These are phyloP conservation scores for Gypsophila paniculata DNA, from an alignment of 179 eudicot species.

Conservation along the genomic window DNA sequence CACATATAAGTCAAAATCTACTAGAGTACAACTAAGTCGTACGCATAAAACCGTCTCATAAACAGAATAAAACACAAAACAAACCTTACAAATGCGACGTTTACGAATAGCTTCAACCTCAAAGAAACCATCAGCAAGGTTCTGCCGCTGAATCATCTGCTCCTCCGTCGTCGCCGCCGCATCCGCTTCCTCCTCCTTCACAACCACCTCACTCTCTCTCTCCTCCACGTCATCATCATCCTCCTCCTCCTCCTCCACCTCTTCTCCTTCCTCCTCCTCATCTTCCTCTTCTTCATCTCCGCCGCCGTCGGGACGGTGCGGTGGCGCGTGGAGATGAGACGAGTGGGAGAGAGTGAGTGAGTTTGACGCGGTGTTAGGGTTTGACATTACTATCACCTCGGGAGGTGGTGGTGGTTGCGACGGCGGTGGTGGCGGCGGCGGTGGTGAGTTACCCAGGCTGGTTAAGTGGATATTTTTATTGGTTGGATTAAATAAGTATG, in stretches of 20 bases:
- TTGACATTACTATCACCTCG: conserved; percentile 22
- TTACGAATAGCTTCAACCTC: conserved; percentile 73
- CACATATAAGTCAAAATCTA: too few relatives aligned
- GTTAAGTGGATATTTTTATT: too few relatives aligned
- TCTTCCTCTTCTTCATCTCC: conserved; percentile 13
- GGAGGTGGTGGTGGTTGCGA: neutral
- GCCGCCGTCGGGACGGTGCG: neutral
- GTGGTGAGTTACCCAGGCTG: too few relatives aligned
- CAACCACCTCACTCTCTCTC: conserved; percentile 21
- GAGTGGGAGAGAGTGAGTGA: conserved; percentile 18
- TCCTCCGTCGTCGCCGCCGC: conserved; percentile 18
- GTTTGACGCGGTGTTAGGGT: conserved; percentile 24
- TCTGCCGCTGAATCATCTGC: conserved; percentile 31
- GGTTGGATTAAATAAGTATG: too few relatives aligned
- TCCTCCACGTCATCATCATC: conserved; percentile 24
- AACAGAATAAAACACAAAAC: too few relatives aligned
- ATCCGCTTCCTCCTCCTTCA: conserved; percentile 12
- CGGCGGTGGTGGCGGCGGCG: neutral
- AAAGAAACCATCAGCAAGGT: conserved; percentile 77
- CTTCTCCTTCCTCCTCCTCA: conserved; percentile 17
- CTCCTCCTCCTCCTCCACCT: conserved; percentile 20
- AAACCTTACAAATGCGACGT: conserved; percentile 73
- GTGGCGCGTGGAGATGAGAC: neutral
- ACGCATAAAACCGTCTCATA: too few relatives aligned
- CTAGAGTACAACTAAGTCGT: too few relatives aligned